phyloP scores from a whole-genome alignment of 2,329 filamentous ascomycete species.

The Pyricularia grisea region DNA sequence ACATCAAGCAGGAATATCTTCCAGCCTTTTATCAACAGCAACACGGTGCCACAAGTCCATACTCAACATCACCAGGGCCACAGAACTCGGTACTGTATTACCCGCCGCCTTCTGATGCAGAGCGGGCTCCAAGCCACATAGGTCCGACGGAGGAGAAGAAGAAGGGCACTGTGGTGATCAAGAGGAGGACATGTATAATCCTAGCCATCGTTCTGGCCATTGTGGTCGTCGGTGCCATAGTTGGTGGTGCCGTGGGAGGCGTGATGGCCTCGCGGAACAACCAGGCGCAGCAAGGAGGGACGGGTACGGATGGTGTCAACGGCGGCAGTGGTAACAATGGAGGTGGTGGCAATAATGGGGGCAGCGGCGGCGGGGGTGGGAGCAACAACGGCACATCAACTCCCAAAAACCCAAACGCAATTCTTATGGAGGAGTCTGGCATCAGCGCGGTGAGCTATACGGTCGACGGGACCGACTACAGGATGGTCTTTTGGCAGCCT shows the following conservation, averaged over 20 bases:
- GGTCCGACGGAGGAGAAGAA: neutral
- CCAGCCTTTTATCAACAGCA: neutral
- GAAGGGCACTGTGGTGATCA: neutral
- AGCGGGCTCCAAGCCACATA: neutral
- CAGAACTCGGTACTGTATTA: neutral
- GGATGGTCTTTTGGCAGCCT: conserved; percentile 3
- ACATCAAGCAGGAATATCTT: neutral
- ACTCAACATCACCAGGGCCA: neutral
- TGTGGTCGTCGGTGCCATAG: neutral
- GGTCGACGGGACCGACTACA: neutral
- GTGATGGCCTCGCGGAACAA: neutral
- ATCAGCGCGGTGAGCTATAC: neutral
- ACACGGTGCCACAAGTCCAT: neutral
- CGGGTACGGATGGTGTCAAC: neutral
- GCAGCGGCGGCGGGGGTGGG: no score
- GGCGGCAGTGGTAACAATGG: neutral
- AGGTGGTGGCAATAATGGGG: neutral
- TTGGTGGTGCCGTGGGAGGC: conserved; percentile 1
- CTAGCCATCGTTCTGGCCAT: neutral
- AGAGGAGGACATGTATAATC: neutral
- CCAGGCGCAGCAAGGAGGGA: neutral
- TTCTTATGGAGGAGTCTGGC: neutral
- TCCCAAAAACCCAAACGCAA: neutral
- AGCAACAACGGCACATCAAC: neutral
- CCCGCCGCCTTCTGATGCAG: neutral